Percentiles rank a stretch among this genome's conserved stretches.
Evolutionary conservation across 2,329 filamentous ascomycete species (phyloP).

Genomic region (Botrytis tulipae): DNA sequence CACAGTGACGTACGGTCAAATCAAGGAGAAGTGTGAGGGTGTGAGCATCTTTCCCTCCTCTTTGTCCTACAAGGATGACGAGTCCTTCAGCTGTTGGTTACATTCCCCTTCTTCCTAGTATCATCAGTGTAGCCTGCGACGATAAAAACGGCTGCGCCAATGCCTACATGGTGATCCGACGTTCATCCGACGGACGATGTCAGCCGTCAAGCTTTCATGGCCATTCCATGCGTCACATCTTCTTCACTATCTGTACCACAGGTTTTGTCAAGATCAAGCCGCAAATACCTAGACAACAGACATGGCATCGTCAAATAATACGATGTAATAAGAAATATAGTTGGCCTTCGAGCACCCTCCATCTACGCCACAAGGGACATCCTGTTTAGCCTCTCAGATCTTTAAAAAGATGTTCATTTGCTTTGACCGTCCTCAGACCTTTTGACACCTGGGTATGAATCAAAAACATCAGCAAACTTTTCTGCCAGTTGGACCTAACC

Average conservation of each 20-base stretch:
- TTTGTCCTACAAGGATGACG: slow-evolving; percentile 3
- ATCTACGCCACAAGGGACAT: slow-evolving; percentile 3
- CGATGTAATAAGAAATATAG: background rate
- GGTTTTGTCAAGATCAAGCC: background rate
- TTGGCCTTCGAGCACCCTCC: background rate
- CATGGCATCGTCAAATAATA: background rate
- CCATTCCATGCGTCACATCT: background rate
- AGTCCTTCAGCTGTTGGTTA: slow-evolving; percentile 1
- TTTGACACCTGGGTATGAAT: background rate
- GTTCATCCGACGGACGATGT: background rate
- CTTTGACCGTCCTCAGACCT: background rate
- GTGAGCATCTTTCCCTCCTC: background rate
- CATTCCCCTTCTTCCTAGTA: background rate
- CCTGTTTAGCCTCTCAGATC: slow-evolving; percentile 9
- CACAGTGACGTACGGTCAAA: background rate
- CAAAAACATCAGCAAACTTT: slow-evolving; percentile 13
- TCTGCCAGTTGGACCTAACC: background rate
- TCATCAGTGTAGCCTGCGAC: slow-evolving; percentile 9
- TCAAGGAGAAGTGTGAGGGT: background rate
- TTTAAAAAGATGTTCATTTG: background rate
- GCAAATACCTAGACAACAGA: background rate
- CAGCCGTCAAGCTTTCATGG: slow-evolving; percentile 3
- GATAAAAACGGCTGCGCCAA: slow-evolving; percentile 14
- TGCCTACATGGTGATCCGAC: background rate
- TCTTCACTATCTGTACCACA: background rate